Evolutionary conservation across 2,329 filamentous ascomycete species (phyloP).

Genomic region (Cytospora piceicola): DNA sequence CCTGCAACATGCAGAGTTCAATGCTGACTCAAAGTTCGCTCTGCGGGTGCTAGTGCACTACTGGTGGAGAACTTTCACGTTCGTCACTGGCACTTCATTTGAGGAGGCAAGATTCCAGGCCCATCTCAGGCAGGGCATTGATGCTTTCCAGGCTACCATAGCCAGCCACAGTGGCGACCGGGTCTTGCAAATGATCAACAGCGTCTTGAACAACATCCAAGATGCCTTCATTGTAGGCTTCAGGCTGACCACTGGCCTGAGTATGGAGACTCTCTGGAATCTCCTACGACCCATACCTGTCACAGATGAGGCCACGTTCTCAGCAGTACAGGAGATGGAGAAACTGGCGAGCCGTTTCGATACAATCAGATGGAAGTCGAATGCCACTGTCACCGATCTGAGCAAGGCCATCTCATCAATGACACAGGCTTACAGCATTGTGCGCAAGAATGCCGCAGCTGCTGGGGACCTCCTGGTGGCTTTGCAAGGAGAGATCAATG

Average conservation of each 20-base stretch:
- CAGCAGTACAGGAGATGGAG: constrained; percentile 56
- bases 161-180: constrained; percentile 34
- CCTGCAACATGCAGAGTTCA: constrained; percentile 32
- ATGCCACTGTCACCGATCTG: constrained; percentile 55
- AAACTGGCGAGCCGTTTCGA: constrained; percentile 64
- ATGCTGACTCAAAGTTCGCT: constrained; percentile 39
- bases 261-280: constrained; percentile 81
- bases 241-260: constrained; percentile 73
- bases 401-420: constrained; percentile 58
- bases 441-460: constrained; percentile 50
- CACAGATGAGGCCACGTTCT: constrained; percentile 48
- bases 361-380: constrained; percentile 60
- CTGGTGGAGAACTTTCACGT: constrained; percentile 56
- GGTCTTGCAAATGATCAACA: constrained; percentile 45
- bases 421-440: constrained; percentile 58
- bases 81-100: constrained; percentile 52
- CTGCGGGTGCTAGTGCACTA: constrained; percentile 53
- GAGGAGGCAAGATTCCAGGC: constrained; percentile 69
- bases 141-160: constrained; percentile 45
- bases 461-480: constrained; percentile 53
- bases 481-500: constrained; percentile 55
- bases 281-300: constrained; percentile 67
- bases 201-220: constrained; percentile 49
- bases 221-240: constrained; percentile 70
- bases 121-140: constrained; percentile 57